Percentiles rank a stretch among this genome's conserved stretches.
phyloP scores from a whole-genome alignment of 495 filamentous ascomycete species.

The Usnea hakonensis region DNA sequence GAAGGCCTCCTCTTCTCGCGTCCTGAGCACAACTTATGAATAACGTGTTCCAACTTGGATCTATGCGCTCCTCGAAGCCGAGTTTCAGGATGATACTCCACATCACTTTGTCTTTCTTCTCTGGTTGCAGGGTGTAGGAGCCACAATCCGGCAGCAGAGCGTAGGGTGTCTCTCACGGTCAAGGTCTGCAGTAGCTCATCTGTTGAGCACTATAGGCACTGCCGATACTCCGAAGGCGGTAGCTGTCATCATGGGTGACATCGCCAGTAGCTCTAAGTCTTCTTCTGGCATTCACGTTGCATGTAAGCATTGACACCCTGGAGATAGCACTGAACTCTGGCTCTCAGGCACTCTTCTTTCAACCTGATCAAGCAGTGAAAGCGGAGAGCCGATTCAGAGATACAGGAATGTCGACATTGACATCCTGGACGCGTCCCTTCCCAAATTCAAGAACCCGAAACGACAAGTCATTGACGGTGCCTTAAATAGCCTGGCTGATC shows the following conservation, averaged over 20 bases:
- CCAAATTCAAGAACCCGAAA: constrained; percentile 55
- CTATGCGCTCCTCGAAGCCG: constrained; percentile 63
- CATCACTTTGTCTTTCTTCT: constrained; percentile 49
- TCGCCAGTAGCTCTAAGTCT: constrained; percentile 45
- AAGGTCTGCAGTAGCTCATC: constrained; percentile 62
- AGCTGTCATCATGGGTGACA: constrained; percentile 49
- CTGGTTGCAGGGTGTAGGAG: constrained; percentile 52
- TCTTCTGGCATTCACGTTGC: constrained; percentile 47
- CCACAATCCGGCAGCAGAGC: constrained; percentile 62
- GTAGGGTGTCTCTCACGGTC: constrained; percentile 65
- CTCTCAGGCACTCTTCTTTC: neutral
- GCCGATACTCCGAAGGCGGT: constrained; percentile 44
- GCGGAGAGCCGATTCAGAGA: constrained; percentile 27
- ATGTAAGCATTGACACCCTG: constrained; percentile 48
- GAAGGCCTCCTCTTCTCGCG: constrained; percentile 67
- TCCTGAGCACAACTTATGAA: constrained; percentile 66
- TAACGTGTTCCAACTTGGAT: constrained; percentile 60
- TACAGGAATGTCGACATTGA: constrained; percentile 49
- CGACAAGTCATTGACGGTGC: constrained; percentile 38
- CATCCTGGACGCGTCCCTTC: constrained; percentile 45
- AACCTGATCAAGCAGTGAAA: neutral
- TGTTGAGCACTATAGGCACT: constrained; percentile 74
- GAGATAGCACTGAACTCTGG: constrained; percentile 38
- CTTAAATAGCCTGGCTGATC: neutral
- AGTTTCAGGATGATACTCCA: constrained; percentile 66